Conservation (phyloP, 306 rosid genomes). For the Acmispon strigosus region DNA sequence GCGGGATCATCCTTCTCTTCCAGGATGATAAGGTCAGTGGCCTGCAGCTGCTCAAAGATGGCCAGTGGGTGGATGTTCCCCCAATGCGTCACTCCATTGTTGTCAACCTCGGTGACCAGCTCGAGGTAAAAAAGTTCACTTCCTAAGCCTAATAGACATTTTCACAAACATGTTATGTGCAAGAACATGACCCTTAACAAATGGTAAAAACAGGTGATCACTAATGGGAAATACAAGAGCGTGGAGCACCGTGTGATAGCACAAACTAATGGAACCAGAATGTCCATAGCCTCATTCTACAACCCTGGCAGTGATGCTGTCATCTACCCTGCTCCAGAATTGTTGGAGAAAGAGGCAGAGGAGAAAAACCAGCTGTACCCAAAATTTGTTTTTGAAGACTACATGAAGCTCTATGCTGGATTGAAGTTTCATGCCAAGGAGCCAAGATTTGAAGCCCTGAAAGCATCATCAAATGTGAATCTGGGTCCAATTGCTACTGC, state of each 20-base stretch:
- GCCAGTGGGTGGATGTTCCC: conserved; percentile 77
- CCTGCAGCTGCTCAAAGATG: conserved; percentile 79
- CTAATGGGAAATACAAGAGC: conserved; percentile 90
- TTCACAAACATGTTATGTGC: background rate
- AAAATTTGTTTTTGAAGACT: conserved; percentile 80
- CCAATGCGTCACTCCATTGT: conserved; percentile 89
- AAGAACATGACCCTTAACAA: background rate
- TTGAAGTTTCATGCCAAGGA: conserved; percentile 75
- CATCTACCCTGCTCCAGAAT: conserved; percentile 66
- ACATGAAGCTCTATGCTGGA: conserved; percentile 74
- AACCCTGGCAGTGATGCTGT: conserved; percentile 89
- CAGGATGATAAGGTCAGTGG: conserved; percentile 93
- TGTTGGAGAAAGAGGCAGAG: conserved; percentile 58
- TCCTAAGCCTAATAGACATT: background rate
- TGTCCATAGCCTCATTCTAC: conserved; percentile 94
- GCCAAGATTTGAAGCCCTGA: conserved; percentile 84
- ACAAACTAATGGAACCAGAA: conserved; percentile 65
- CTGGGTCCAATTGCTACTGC: conserved; percentile 64
- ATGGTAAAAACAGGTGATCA: conserved; percentile 47
- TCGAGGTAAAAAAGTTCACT: conserved; percentile 48
- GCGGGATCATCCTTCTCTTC: conserved; percentile 81
- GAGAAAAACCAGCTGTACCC: conserved; percentile 72
- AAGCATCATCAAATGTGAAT: conserved; percentile 32
- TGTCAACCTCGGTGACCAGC: conserved; percentile 81
- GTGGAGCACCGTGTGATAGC: conserved; percentile 85